Conservation (phyloP, 768 basidiomycete species). For the Candolleomyces efflorescens region DNA sequence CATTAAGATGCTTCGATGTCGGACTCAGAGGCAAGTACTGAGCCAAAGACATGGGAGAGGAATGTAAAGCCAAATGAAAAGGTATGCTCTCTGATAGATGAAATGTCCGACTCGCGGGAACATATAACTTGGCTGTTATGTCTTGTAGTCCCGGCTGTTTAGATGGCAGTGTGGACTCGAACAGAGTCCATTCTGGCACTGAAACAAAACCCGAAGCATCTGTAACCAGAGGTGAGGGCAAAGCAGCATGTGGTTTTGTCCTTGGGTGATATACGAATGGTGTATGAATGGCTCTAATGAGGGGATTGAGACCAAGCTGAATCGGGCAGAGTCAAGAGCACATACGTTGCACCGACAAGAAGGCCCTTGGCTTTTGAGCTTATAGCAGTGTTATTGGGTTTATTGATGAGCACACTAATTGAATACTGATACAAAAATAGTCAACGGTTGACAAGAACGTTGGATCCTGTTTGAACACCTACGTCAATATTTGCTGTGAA, state of each 20-base stretch:
- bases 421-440: too few species aligned
- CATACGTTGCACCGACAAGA: slow-evolving; percentile 50
- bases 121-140: slow-evolving; percentile 39
- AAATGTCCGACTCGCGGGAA: slow-evolving; percentile 59
- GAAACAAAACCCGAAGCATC: slow-evolving; percentile 35
- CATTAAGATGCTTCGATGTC: slow-evolving; percentile 25
- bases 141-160: slow-evolving; percentile 35
- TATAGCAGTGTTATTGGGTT: slow-evolving; percentile 41
- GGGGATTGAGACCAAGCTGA: slow-evolving; percentile 6
- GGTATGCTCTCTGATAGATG: slow-evolving; percentile 57
- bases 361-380: slow-evolving; percentile 53
- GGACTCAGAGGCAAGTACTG: slow-evolving; percentile 60
- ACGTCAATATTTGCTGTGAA: slow-evolving; percentile 61
- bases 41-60: slow-evolving; percentile 51
- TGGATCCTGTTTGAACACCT: too few species aligned
- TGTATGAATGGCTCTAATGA: slow-evolving; percentile 48
- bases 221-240: slow-evolving; percentile 22
- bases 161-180: slow-evolving; percentile 36
- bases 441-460: too few species aligned
- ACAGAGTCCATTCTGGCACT: slow-evolving; percentile 47
- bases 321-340: neutral
- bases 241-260: slow-evolving; percentile 54
- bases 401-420: slow-evolving; percentile 48
- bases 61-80: slow-evolving; percentile 60
- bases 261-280: slow-evolving; percentile 65